Evolutionary conservation across 805 yeast genomes (phyloP).

Genomic region (Candida ovalis): DNA sequence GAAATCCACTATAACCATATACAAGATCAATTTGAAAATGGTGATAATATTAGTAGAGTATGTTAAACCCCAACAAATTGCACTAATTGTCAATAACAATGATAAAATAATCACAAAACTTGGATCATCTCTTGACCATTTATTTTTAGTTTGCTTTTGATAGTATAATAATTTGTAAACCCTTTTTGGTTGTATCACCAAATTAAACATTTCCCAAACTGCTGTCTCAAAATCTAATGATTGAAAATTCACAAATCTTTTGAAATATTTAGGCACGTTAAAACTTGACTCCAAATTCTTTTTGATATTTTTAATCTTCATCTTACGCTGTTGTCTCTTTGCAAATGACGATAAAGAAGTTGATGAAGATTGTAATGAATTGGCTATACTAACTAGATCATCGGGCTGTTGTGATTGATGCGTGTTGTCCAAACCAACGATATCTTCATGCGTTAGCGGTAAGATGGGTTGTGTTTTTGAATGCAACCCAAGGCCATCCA

Average conservation of each 20-base stretch:
- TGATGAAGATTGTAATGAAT: constrained; percentile 24
- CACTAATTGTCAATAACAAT: constrained; percentile 63
- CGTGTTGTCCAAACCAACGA: constrained; percentile 7
- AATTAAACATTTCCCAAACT: constrained; percentile 80
- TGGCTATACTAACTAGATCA: constrained; percentile 24
- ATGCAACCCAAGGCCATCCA: constrained; percentile 20
- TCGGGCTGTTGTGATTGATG: constrained; percentile 15
- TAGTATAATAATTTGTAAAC: constrained; percentile 80
- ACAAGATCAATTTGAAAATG: constrained; percentile 61
- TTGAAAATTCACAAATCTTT: constrained; percentile 62
- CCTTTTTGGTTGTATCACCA: constrained; percentile 71
- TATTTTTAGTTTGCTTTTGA: constrained; percentile 72
- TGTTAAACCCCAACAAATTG: constrained; percentile 87
- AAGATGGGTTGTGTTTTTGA: constrained; percentile 15
- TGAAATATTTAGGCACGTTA: constrained; percentile 29
- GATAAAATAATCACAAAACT: constrained; percentile 74
- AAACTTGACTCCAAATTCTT: constrained; percentile 18
- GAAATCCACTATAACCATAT: constrained; percentile 85
- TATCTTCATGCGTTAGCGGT: constrained; percentile 23
- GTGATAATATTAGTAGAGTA: constrained; percentile 63
- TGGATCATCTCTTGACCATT: constrained; percentile 92
- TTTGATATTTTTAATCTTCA: constrained; percentile 17
- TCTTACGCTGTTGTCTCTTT: constrained; percentile 22
- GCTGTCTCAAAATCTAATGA: constrained; percentile 92
- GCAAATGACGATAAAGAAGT: constrained; percentile 24